Evolutionary conservation across 2,329 filamentous ascomycete genomes (phyloP), one percentile per base, ranked within the genome.

Genomic region (Leptoxyphium fumago): DNA sequence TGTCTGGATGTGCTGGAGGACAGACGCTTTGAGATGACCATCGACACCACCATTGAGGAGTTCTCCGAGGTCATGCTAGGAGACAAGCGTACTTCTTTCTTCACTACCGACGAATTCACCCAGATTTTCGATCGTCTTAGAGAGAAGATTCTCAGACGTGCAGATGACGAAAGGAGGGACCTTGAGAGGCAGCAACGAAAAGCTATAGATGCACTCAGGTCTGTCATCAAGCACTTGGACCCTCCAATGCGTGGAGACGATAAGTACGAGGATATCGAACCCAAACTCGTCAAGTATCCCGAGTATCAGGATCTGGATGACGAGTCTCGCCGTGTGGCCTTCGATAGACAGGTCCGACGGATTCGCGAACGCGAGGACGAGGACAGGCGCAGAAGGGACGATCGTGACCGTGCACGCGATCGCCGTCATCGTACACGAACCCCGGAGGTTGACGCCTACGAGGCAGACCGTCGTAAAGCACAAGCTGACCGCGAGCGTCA

Each of bases 401-500:
- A 77, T 40, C 64, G 67, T 44, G 69, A 71, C 44, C 64, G 65
- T 44, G 65, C 67, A 44, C 63, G 65, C 38, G 56, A 63, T 46
- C 61, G 63, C 43, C 58, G 58, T 21, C 59, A 63, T 38, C 68
- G 68, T 52, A 73, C 84, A 54, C 76, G 77, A 54, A 93, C 84
- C 59, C 85, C 87, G 55, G 91, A 96, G 63, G 77, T 78, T 46
- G 88, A 98, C 66, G 78, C 85, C 15, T 98, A 98, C 63, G 91
- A 96, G 64, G 91, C 88, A 47, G 91, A 98, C 61, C 80, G 91
- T 52, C 82, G 87, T 56, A 91, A 89, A 63, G 89, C 89, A 38
- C 88, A 91, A 59, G 87, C 88, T 46, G 88, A 94, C 60, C 82
- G 93, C 40, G 93, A 96, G 66, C 82, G 88, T 52, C 88, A 93